Base-by-base conservation (phyloP, 257 asterid species). In the Solanum medicagineum region DNA sequence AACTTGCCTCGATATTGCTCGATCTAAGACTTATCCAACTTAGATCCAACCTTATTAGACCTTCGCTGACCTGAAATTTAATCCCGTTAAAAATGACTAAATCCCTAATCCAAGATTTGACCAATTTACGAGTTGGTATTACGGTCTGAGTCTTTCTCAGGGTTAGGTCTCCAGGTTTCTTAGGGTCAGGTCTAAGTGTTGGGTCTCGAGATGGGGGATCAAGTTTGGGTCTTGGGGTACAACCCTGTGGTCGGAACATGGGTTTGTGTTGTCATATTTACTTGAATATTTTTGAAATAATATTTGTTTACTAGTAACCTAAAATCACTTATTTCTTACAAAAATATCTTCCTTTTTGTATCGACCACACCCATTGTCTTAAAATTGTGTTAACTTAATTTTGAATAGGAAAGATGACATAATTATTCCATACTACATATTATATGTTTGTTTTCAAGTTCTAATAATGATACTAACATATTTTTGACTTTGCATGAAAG, bases 21-120 rank as follows among this genome's bases (percentile, higher is more conserved):
- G 8, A 57, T 57, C 1, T 4, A 5, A 57, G 6, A 57, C 6
- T 24, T 11, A 0, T 12, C 14, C 3, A 57, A 57, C 26, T 20
- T 57, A 10, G 14, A n/a, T 4, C 11, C 2, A 10, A 60, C 68
- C 68, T 32, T 3, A 29, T 29, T 29, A 29, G 15, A 59, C 29
- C 8, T 7, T 59, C 29, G 0, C 1, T 1, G 14, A 10, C 32
- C 8, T 10, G 0, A 10, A 7, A 10, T 1, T 15, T 0, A 3
- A n/a, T 7, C 32, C 0, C 15, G 4, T 60, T 7, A 0, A 60
- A 56, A 56, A 56, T 10, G 22, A 17, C 68, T 29, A 60, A n/a
- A 60, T 7, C 32, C 4, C 24, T 14, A 10, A 60, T 0, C 29
- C 29, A 1, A 59, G 14, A 59, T 29, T 60, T 7, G 8, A 4